Percentiles rank a stretch among this genome's conserved stretches.
These are phyloP conservation scores for Wilcoxina mikolae DNA, from an alignment of 495 filamentous ascomycete genomes.

Conservation along the genomic window DNA sequence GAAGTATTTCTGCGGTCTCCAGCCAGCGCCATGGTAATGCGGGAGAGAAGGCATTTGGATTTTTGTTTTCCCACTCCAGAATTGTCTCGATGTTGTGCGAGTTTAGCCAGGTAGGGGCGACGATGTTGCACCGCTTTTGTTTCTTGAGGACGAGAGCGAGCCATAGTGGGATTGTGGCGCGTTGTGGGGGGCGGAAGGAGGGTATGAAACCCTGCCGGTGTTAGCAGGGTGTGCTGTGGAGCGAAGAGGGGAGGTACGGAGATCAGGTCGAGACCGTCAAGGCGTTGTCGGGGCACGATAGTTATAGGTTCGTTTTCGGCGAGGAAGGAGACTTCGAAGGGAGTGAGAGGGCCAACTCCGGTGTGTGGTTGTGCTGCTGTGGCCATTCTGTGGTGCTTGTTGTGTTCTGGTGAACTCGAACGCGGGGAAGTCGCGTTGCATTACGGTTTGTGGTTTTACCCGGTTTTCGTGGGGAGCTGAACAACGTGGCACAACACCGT, in stretches of 20 bases:
- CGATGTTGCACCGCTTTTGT: conserved; percentile 84
- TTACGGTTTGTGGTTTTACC: no score
- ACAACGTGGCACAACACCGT: no score
- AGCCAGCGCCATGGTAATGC: conserved; percentile 89
- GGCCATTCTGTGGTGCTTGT: no score
- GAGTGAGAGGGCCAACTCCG: conserved; percentile 35
- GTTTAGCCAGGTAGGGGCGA: conserved; percentile 77
- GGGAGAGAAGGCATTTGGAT: conserved; percentile 54
- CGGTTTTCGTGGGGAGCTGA: no score
- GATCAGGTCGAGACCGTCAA: conserved; percentile 71
- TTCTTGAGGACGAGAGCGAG: conserved; percentile 93
- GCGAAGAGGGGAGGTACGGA: conserved; percentile 9
- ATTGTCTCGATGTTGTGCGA: conserved; percentile 55
- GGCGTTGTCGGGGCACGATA: conserved; percentile 75
- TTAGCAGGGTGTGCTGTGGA: conserved; percentile 9
- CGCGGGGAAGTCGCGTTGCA: no score
- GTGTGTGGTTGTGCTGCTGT: neutral
- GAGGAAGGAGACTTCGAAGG: conserved; percentile 82
- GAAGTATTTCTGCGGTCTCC: conserved; percentile 68
- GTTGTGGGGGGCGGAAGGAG: conserved; percentile 63
- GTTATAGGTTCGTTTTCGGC: conserved; percentile 96
- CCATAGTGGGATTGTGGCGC: conserved; percentile 76
- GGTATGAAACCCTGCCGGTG: conserved; percentile 55
- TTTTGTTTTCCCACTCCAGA: conserved; percentile 63
- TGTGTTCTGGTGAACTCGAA: no score